These are phyloP conservation scores for Cercophora newfieldiana DNA, from an alignment of 495 filamentous ascomycete genomes.

Conservation along the genomic window DNA sequence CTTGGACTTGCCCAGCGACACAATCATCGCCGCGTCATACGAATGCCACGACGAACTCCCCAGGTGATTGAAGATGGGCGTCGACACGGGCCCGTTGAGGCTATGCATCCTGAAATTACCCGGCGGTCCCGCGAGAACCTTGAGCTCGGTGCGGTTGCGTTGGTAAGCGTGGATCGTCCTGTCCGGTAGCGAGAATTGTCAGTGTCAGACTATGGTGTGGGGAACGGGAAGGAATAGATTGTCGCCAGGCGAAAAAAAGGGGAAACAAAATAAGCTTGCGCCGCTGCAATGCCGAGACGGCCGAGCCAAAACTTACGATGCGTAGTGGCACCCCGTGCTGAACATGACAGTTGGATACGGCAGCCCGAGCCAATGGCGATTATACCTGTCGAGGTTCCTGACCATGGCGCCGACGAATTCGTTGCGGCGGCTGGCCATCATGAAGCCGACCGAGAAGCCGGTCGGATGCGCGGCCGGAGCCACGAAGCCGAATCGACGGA, in stretches of 20 bases:
- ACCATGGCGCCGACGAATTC: conserved; percentile 37
- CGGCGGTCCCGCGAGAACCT: conserved; percentile 40
- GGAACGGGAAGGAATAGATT: background rate
- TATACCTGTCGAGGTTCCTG: conserved; percentile 34
- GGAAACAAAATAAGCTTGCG: background rate
- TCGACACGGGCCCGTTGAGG: conserved; percentile 46
- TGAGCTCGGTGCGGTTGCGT: conserved; percentile 31
- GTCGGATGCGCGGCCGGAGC: conserved; percentile 41
- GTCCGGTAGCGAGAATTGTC: background rate
- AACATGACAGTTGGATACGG: conserved; percentile 48
- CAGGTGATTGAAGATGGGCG: conserved; percentile 46
- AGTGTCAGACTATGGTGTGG: too few species aligned
- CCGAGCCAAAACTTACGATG: conserved; percentile 28
- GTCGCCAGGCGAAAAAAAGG: background rate
- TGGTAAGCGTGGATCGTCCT: conserved; percentile 41
- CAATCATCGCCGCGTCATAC: conserved; percentile 40
- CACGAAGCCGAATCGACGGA: conserved; percentile 43
- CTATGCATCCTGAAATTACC: conserved; percentile 35
- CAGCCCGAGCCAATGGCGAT: conserved; percentile 41
- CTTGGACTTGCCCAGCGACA: conserved; percentile 24
- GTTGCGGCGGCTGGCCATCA: conserved; percentile 42
- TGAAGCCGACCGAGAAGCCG: conserved; percentile 46
- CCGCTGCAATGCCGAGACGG: background rate
- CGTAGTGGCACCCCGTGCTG: conserved; percentile 47
- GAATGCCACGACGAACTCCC: conserved; percentile 51